These are phyloP conservation scores for Coprinopsis strossmayeri DNA, from an alignment of 768 basidiomycete genomes.

Conservation along the genomic window DNA sequence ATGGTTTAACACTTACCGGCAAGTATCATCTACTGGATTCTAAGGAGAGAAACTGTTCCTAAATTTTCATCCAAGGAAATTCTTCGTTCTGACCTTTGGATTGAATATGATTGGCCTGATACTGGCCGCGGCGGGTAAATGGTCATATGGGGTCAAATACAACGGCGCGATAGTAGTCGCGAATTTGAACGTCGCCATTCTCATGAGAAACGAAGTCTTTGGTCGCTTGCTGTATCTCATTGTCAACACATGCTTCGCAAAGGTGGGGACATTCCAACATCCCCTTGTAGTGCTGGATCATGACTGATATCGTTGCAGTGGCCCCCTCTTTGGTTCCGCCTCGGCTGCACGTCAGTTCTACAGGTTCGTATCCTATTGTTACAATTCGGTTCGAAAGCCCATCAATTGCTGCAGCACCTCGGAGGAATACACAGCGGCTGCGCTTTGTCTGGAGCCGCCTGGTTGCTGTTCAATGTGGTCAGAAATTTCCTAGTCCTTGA, in stretches of 20 bases:
- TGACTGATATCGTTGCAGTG: slow-evolving; percentile 35
- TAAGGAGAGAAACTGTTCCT: neutral
- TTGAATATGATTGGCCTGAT: slow-evolving; percentile 59
- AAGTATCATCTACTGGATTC: slow-evolving; percentile 8
- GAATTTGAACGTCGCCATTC: slow-evolving; percentile 64
- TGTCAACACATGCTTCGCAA: slow-evolving; percentile 65
- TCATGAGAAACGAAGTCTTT: slow-evolving; percentile 76
- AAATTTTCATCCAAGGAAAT: slow-evolving; percentile 39
- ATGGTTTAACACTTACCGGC: slow-evolving; percentile 75
- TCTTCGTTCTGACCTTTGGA: slow-evolving; percentile 55
- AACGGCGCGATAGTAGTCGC: slow-evolving; percentile 64
- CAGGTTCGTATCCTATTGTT: slow-evolving; percentile 33
- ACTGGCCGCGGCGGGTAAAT: slow-evolving; percentile 58
- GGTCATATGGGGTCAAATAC: slow-evolving; percentile 54
- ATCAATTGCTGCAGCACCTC: slow-evolving; percentile 43
- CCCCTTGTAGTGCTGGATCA: neutral
- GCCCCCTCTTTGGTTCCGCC: slow-evolving; percentile 66
- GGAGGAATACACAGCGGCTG: slow-evolving; percentile 79
- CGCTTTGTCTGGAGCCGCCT: slow-evolving; percentile 60
- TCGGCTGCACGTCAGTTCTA: slow-evolving; percentile 67
- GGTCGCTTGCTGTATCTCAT: slow-evolving; percentile 60
- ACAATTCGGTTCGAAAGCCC: slow-evolving; percentile 8
- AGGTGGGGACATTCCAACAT: slow-evolving; percentile 32
- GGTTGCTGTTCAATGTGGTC: slow-evolving; percentile 61
- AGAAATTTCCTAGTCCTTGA: slow-evolving; percentile 45